A percentile compares a stretch with the other conserved stretches of the same genome.
These are phyloP conservation scores for Neonectria faginata DNA, from an alignment of 2,329 filamentous ascomycete species.

Conservation along the genomic window DNA sequence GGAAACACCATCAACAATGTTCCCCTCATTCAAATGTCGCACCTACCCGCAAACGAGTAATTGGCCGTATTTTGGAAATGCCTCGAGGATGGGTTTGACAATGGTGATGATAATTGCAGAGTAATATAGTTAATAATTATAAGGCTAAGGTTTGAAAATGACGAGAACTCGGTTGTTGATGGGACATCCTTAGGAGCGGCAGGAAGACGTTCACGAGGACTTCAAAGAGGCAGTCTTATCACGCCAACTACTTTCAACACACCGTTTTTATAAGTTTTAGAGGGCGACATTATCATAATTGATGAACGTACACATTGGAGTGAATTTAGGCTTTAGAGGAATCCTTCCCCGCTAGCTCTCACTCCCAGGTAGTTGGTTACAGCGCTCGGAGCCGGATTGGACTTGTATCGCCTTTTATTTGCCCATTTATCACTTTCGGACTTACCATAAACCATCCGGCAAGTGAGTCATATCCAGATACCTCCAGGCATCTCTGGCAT, in stretches of 20 bases:
- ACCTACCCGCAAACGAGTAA: not conserved
- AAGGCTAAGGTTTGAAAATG: not conserved
- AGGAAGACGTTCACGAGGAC: not conserved
- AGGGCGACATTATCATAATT: not conserved
- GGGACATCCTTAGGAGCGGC: not conserved
- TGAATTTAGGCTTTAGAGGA: not conserved
- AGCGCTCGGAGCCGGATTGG: not conserved
- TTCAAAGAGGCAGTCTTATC: not conserved
- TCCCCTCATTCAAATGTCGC: not conserved
- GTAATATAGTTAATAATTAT: not conserved
- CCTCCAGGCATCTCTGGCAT: too few relatives aligned
- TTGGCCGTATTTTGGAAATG: not conserved
- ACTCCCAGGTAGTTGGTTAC: too few relatives aligned
- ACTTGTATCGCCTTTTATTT: not conserved
- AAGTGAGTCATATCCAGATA: conserved; percentile 5
- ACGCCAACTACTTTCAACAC: not conserved
- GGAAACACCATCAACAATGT: not conserved
- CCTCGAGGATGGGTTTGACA: not conserved
- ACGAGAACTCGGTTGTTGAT: not conserved
- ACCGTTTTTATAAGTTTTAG: too few relatives aligned
- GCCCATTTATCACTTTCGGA: not conserved
- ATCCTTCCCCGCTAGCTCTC: not conserved
- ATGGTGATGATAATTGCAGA: not conserved
- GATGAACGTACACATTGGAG: not conserved
- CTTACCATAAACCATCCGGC: not conserved